phyloP scores from a whole-genome alignment of 345 rosid genomes.

The Brassica rapa region DNA sequence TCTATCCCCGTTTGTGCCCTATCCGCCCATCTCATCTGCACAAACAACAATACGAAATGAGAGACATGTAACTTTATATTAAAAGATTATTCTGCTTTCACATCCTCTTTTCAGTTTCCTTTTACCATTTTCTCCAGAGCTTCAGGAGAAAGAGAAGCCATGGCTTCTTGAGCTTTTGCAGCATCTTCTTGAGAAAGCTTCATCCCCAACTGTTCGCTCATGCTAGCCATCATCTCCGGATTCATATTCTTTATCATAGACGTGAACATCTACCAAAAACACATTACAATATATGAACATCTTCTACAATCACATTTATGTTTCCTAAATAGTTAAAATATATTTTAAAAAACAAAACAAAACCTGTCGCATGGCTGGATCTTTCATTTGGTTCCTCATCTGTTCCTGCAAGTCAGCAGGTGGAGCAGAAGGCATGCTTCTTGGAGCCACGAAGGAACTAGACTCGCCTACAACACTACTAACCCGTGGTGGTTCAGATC shows the following conservation, averaged over 20 bases:
- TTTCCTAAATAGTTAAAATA: not conserved
- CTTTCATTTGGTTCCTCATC: slow-evolving; percentile 91
- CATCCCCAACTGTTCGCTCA: slow-evolving; percentile 91
- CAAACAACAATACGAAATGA: slow-evolving; percentile 12
- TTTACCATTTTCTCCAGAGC: slow-evolving; percentile 84
- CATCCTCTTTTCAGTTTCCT: too few relatives aligned
- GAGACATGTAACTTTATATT: not conserved
- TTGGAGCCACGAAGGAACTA: slow-evolving; percentile 43
- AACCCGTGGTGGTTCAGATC: slow-evolving; percentile 31
- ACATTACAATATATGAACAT: not conserved
- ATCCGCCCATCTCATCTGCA: slow-evolving; percentile 94
- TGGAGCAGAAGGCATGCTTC: slow-evolving; percentile 1
- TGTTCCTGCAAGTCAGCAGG: slow-evolving; percentile 74
- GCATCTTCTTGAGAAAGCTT: slow-evolving; percentile 87
- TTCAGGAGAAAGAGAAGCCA: slow-evolving; percentile 86
- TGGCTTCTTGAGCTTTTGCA: slow-evolving; percentile 84
- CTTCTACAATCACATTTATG: slow-evolving; percentile 9
- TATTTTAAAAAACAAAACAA: not conserved
- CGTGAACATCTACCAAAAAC: slow-evolving; percentile 63
- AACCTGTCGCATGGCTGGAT: slow-evolving; percentile 94
- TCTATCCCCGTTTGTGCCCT: slow-evolving; percentile 76
- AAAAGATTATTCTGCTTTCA: not conserved
- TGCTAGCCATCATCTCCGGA: slow-evolving; percentile 94
- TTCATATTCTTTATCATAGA: slow-evolving; percentile 91
- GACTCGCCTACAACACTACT: slow-evolving; percentile 2